Evolutionary conservation across 352 stramenopile species (phyloP).

Genomic region (Phytophthora chlamydospora): DNA sequence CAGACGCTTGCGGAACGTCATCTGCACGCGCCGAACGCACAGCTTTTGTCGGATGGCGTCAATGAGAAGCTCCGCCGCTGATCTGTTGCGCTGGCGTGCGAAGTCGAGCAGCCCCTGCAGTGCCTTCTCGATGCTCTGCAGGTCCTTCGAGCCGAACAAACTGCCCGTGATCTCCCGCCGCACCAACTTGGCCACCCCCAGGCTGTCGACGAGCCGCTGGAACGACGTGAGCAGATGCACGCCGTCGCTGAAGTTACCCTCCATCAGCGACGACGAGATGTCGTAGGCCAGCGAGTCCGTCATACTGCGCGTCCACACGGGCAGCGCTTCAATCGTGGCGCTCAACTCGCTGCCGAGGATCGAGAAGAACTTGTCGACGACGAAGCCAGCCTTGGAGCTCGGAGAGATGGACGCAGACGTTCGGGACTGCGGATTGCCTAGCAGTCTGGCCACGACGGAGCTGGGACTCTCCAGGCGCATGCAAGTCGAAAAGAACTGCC

Average conservation of each 20-base stretch:
- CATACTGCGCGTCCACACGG: conserved; percentile 63
- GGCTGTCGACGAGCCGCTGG: conserved; percentile 57
- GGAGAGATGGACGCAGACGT: conserved; percentile 45
- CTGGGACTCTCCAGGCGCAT: conserved; percentile 79
- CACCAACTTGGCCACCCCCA: conserved; percentile 56
- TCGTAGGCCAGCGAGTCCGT: conserved; percentile 60
- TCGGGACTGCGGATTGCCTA: conserved; percentile 21
- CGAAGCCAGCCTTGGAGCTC: conserved; percentile 50
- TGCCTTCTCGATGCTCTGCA: conserved; percentile 71
- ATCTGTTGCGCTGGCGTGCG: conserved; percentile 68
- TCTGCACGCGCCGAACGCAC: conserved; percentile 73
- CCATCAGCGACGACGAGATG: conserved; percentile 53
- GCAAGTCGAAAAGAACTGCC: conserved; percentile 89
- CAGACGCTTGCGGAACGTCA: conserved; percentile 72
- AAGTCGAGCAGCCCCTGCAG: conserved; percentile 66
- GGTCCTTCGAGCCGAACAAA: conserved; percentile 60
- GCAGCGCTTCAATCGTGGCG: conserved; percentile 41
- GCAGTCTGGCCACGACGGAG: conserved; percentile 45
- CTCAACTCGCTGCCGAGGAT: conserved; percentile 56
- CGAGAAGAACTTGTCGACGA: conserved; percentile 63
- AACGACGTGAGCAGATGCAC: conserved; percentile 64
- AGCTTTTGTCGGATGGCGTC: conserved; percentile 76
- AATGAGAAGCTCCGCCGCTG: conserved; percentile 66
- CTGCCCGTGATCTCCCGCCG: conserved; percentile 61
- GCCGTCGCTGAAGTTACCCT: conserved; percentile 53